Base-by-base conservation (phyloP, 257 asterid genomes). In the Phtheirospermum japonicum region DNA sequence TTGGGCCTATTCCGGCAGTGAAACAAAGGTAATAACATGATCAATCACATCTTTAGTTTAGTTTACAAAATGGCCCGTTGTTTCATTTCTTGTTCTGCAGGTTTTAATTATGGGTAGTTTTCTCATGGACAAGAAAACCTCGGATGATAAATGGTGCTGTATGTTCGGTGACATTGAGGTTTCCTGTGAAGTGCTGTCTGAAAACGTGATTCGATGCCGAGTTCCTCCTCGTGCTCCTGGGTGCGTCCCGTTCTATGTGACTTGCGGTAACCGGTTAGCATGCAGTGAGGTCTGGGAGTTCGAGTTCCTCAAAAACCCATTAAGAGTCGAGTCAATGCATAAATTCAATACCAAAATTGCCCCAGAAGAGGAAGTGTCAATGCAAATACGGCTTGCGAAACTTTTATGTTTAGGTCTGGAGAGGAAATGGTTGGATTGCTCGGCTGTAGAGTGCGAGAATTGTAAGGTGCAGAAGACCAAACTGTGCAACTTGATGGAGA, bases 131-230 rank as follows among this genome's bases (percentile, higher is more conserved):
- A 52, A 58, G 64, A 61, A 37, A 14, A 11, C 9, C 19, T 66
- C 67, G 20, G n/a, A n/a, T n/a, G 43, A 45, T 30, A 74, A 69
- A 59, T 64, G 75, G 75, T 51, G 71, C 20, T 68, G 64, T 51
- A 74, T 74, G 79, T 74, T 74, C 69, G 79, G 72, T 69, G 72
- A 68, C 51, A 49, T 16, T 20, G 79, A 74, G 71, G 75, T 74
- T 42, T 12, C 68, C 51, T 66, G 71, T 32, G 68, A 74, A 30
- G 68, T 64, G 64, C 56, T 64, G 63, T 30, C 55, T 63, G 65
- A 59, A 13, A 12, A 51, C 42, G 40, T 67, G 32, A 48, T 74
- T 36, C 60, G 69, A 31, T 68, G 79, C 56, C 71, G 50, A 59
- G 69, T 65, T 57, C 79, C 75, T 52, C 48, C 12, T 64, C 75